Evolutionary conservation across 2,329 filamentous ascomycete species (phyloP).

Genomic region (Leptographium flavum): DNA sequence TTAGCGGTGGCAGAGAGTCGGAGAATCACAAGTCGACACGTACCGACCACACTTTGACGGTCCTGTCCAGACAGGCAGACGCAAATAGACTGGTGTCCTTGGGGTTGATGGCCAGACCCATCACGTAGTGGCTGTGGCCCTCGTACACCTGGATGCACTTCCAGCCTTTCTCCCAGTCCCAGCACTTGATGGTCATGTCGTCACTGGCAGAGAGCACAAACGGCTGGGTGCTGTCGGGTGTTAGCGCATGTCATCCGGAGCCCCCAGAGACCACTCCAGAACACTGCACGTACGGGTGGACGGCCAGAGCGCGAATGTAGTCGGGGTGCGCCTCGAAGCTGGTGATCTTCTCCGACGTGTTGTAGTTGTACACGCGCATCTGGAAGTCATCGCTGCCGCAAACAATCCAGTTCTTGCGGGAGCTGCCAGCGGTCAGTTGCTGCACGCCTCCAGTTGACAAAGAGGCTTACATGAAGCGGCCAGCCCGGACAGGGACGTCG

Average conservation of each 20-base stretch:
- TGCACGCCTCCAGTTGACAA: neutral
- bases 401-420: slow-evolving; percentile 98
- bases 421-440: slow-evolving; percentile 18
- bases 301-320: slow-evolving; percentile 92
- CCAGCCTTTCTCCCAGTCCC: slow-evolving; percentile 98
- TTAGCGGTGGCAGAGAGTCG: neutral
- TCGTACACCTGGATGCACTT: slow-evolving; percentile 92
- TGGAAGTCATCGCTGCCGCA: slow-evolving; percentile 87
- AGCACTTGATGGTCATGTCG: slow-evolving; percentile 97
- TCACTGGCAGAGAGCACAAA: slow-evolving; percentile 93
- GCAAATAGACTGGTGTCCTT: slow-evolving; percentile 91
- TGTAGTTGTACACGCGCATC: slow-evolving; percentile 56
- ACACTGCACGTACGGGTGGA: slow-evolving; percentile 48
- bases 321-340: slow-evolving; percentile 96
- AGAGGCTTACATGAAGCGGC: slow-evolving; percentile 56
- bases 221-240: slow-evolving; percentile 48
- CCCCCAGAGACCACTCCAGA: too few relatives aligned
- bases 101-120: slow-evolving; percentile 93
- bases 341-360: slow-evolving; percentile 96
- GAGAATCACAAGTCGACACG: neutral
- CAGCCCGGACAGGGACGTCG: slow-evolving; percentile 92
- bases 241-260: neutral
- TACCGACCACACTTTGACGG: slow-evolving; percentile 49
- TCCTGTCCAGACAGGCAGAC: slow-evolving; percentile 88
- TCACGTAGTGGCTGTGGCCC: slow-evolving; percentile 85